Evolutionary conservation across 2,329 filamentous ascomycete species (phyloP).

Genomic region (Dactylellina leptospora): DNA sequence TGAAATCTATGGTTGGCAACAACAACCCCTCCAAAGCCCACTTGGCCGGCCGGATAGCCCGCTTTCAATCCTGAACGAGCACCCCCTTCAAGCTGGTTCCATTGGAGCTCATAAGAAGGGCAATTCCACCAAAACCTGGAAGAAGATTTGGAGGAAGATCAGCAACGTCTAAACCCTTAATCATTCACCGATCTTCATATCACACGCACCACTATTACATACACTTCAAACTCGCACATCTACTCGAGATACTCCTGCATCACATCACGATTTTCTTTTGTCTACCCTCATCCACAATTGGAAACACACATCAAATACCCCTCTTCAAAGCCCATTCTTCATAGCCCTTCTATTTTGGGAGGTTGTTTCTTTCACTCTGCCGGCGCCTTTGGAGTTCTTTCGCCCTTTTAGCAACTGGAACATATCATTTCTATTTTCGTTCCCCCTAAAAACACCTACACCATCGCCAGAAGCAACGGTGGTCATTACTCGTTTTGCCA

Average conservation of each 20-base stretch:
- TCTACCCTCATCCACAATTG: conserved; percentile 12
- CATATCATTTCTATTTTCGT: conserved; percentile 16
- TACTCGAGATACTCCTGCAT: not conserved
- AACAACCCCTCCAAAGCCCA: conserved; percentile 59
- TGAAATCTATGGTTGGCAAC: conserved; percentile 76
- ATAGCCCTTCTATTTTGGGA: conserved; percentile 33
- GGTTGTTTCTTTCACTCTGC: conserved; percentile 20
- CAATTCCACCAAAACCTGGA: conserved; percentile 33
- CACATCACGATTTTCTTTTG: conserved; percentile 51
- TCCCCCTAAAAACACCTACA: conserved; percentile 5
- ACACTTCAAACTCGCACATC: conserved; percentile 10
- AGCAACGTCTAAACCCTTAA: conserved; percentile 18
- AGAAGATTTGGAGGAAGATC: conserved; percentile 53
- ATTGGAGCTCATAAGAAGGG: conserved; percentile 31
- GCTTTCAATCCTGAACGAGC: conserved; percentile 20
- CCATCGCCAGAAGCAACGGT: conserved; percentile 48
- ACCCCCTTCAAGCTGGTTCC: conserved; percentile 6
- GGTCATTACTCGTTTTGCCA: conserved; percentile 11
- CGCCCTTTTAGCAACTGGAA: conserved; percentile 9
- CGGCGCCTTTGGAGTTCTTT: conserved; percentile 47
- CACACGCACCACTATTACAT: conserved; percentile 5
- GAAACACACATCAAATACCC: not conserved
- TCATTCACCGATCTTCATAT: conserved; percentile 22
- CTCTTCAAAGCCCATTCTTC: conserved; percentile 4
- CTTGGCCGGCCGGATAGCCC: conserved; percentile 38